Base-by-base conservation (phyloP, 805 yeast genomes). In the Kluyveromyces wickerhamii region DNA sequence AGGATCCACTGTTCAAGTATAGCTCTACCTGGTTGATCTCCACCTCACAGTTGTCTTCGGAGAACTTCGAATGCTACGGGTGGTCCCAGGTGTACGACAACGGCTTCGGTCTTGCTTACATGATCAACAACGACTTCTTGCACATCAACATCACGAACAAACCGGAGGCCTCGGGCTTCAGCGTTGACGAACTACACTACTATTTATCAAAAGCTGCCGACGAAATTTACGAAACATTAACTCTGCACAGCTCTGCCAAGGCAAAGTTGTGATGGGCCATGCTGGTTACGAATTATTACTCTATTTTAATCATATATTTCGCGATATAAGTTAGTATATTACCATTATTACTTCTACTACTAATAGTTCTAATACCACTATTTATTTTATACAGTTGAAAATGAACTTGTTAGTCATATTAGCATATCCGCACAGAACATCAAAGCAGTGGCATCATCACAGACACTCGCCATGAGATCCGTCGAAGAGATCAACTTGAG, bases 61-160 rank as follows among this genome's bases (percentile, higher is more conserved):
- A 79, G 49, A 68, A 67, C 59, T 84, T 86, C 62, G 86, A 86
- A 57, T 88, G 94, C 29, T 89, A 88, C 70, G 98, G 98, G 21
- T 89, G 87, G 85, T 75, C 95, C 13, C 95, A 94, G 59, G 97
- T 92, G 32, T 77, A 82, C 48, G 95, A 88, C 53, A 84, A 80
- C 41, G 98, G 98, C 7, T 78, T 83, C 51, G 98, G 97, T 6
- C 70, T 85, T 43, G 96, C 95, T 7, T 89, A 89, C 66, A 85
- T 87, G 85, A 70, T 89, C 52, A 87, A 84, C 67, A 74, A 74
- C 40, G 81, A 88, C 48, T 79, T 83, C 76, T 52, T 87, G 45
- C 89, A 87, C 56, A 76, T 92, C 52, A 89, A 88, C 62, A 77
- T 89, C 42, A 79, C 87, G 31, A 63, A 69, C 40, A 71, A 69